Evolutionary conservation across 2,329 filamentous ascomycete species (phyloP).

Genomic region (Fusarium newnesense): DNA sequence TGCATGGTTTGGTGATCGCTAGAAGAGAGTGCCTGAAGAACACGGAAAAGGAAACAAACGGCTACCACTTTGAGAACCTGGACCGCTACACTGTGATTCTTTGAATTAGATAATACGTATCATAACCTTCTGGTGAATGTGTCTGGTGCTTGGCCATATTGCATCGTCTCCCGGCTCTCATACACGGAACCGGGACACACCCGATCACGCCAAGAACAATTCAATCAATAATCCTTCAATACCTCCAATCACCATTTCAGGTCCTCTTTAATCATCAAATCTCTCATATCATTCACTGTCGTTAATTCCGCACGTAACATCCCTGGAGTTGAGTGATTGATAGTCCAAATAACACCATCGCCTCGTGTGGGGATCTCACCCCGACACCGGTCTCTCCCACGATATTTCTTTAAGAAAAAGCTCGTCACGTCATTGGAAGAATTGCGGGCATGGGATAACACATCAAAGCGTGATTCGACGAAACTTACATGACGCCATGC

Average conservation of each 20-base stretch:
- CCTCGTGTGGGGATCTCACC: slow-evolving; percentile 30
- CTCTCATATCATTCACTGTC: neutral
- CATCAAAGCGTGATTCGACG: slow-evolving; percentile 33
- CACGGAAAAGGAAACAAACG: neutral
- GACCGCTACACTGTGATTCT: rapidly evolving
- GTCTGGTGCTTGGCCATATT: neutral
- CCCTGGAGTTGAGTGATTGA: slow-evolving; percentile 40
- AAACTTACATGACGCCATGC: slow-evolving; percentile 38
- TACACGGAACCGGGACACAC: neutral
- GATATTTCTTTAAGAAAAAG: slow-evolving; percentile 1
- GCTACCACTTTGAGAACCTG: rapidly evolving
- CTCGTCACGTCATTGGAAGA: slow-evolving; percentile 35
- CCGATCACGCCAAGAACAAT: neutral
- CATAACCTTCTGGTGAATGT: rapidly evolving
- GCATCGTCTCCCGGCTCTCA: neutral
- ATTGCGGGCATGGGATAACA: slow-evolving; percentile 35
- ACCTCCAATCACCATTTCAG: neutral
- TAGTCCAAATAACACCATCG: slow-evolving; percentile 45
- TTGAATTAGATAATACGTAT: rapidly evolving
- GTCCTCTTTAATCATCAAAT: neutral
- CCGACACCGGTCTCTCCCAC: slow-evolving; percentile 33
- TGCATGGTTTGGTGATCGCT: neutral
- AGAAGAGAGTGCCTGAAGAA: neutral
- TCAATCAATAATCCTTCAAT: neutral
- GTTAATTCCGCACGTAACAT: neutral